Evolutionary conservation across 208 protist genomes (phyloP), one percentile per base, ranked within the genome.

Genomic region (Blechomonas ayalai): DNA sequence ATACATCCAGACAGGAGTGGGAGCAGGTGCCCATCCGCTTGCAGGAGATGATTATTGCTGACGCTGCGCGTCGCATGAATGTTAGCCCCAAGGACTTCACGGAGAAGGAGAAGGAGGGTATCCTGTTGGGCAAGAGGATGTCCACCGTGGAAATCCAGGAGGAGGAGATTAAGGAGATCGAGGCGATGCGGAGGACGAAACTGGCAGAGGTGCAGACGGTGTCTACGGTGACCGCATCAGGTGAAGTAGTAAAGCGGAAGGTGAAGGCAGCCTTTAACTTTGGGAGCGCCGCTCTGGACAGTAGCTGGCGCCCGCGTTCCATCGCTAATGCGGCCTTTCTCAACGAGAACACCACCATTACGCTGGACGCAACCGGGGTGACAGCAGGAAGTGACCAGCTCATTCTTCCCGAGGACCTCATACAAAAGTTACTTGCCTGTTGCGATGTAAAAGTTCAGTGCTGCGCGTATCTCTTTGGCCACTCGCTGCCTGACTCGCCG

Each of bases 121-220:
- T 99, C 70, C 97, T 99, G 62, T 77, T 99, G 5, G 99, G 98
- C 45, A 98, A 99, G 84, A 92, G 99, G 57, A 99, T 99, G 67
- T 82, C 92, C 12, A 96, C 98, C 27, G 92, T 97, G 24, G 97
- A 97, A 37, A 82, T 98, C 60, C 97, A 99, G 77, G 77, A 98
- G 44, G 97, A 99, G 73, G 86, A 98, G 82, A 97, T 98, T 38
- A 98, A 97, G 36, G 97, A 99, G 51, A 96, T 99, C 57, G 97
- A 99, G 66, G 92, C 97, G 51, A 82, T 94, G 75, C 77, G 72
- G 35, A 89, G 97, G 57, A 87, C 81, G 12, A 82, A 87, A 43
- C 68, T 87, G 23, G 38, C 67, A 22, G 67, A 90, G 66, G 54
- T 75, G 32, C 42, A 75, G 45, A 87, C 67, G 20, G 64, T 80